phyloP scores from a whole-genome alignment of 352 stramenopile species.

The Phytopythium helicoides region DNA sequence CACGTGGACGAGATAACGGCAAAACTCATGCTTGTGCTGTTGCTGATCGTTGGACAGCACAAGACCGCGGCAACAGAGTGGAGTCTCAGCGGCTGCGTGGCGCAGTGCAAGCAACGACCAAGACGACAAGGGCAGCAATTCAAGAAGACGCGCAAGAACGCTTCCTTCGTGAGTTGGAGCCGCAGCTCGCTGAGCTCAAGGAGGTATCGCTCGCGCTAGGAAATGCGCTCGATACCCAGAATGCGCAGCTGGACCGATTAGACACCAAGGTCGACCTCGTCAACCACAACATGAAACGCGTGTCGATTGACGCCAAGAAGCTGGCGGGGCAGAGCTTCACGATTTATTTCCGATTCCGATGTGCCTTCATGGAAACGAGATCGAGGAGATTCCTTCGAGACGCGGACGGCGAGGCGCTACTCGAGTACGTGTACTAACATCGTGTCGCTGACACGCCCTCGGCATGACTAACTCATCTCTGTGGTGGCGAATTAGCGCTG shows the following conservation, averaged over 20 bases:
- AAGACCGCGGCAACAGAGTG: background rate
- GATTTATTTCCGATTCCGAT: constrained; percentile 59
- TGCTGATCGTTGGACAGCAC: background rate
- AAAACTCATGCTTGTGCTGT: background rate
- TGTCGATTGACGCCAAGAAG: constrained; percentile 62
- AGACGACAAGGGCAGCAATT: background rate
- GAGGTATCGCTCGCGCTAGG: constrained; percentile 58
- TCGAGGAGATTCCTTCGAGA: constrained; percentile 55
- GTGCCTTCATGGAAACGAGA: constrained; percentile 61
- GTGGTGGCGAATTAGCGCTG: constrained; percentile 31
- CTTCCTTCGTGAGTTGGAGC: constrained; percentile 53
- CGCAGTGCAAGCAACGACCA: background rate
- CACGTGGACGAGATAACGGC: background rate
- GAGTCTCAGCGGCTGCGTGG: too few relatives aligned
- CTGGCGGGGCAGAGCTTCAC: constrained; percentile 34
- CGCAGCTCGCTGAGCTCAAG: constrained; percentile 65
- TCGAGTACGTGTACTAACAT: constrained; percentile 38
- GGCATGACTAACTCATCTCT: background rate
- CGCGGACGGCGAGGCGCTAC: constrained; percentile 47
- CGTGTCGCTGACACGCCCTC: background rate
- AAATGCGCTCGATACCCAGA: constrained; percentile 59
- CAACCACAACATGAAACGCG: constrained; percentile 68
- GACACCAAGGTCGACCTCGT: constrained; percentile 62
- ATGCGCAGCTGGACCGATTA: constrained; percentile 55
- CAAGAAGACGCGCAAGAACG: constrained; percentile 29